Evolutionary conservation across 2,329 filamentous ascomycete species (phyloP), one percentile per base, ranked within the genome.

Genomic region (Fusarium euwallaceae): DNA sequence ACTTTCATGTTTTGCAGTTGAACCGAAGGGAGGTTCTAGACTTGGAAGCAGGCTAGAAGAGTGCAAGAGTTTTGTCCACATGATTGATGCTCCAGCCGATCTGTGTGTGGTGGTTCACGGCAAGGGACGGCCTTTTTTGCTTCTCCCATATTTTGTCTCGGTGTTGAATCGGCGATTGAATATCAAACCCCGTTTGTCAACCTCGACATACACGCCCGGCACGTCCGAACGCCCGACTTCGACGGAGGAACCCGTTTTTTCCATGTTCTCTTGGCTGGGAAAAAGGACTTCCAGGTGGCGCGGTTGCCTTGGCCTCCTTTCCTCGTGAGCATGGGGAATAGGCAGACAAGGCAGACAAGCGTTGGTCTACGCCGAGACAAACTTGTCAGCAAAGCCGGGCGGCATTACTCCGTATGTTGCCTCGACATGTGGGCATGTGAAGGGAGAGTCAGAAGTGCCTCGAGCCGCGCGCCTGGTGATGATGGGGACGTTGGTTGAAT

Each of bases 171-270:
- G 41, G 20, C 59, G 60, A 64, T 65, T 56, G 45, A 7, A 62
- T 55, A 59, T 61, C 16, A 17, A n/a, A 34, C 48, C 17, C 24
- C 59, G 37, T 11, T 22, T 22, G 32, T 65, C 39, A 55, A 56
- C 45, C 22, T 56, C 43, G 6, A 45, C 58, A 69, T 9, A 29
- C 58, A 51, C 48, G 51, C 56, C 58, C 66, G 62, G 32, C 43
- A 17, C 41, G 32, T 53, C 63, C 70, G 71, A 67, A 16, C 69
- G 69, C 72, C 72, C 69, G 66, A 66, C 69, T 75, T 43, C 59
- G 70, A 67, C 69, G 59, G 56, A 69, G 51, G 67, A 72, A 74
- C 64, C 56, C 69, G 61, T 69, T n/a, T 63, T n/a, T 29, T 29
- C 32, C 43, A 51, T 64, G 22, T 61, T 20, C 36, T 22, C 32